Percentiles rank a stretch among this genome's conserved stretches.
phyloP scores from a whole-genome alignment of 371 early-diverging fungal species.

The Haplosporangium sp. region DNA sequence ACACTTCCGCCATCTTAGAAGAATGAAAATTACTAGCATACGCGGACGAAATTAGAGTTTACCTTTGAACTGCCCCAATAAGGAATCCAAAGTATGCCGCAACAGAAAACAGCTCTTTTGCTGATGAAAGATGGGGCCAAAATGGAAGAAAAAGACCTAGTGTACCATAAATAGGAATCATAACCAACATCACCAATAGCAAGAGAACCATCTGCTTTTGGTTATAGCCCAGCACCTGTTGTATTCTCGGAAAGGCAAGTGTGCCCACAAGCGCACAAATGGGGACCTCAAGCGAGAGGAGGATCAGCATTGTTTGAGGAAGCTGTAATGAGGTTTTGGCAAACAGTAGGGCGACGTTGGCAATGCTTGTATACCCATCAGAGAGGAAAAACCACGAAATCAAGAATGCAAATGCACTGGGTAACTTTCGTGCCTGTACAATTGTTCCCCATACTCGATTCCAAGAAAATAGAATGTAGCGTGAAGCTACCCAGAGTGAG shows the following conservation, averaged over 20 bases:
- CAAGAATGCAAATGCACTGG: conserved; percentile 50
- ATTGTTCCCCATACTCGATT: conserved; percentile 45
- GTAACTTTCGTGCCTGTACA: conserved; percentile 46
- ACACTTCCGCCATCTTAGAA: too few relatives aligned
- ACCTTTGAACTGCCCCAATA: conserved; percentile 50
- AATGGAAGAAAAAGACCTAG: conserved; percentile 44
- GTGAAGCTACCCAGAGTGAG: conserved; percentile 28
- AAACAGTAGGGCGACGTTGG: conserved; percentile 53
- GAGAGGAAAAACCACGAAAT: conserved; percentile 52
- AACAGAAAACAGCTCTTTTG: conserved; percentile 35
- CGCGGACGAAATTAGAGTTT: conserved; percentile 15
- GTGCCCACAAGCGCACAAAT: conserved; percentile 53
- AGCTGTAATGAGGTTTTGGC: conserved; percentile 41
- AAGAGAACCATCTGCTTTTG: conserved; percentile 53
- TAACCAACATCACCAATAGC: conserved; percentile 32
- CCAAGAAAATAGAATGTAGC: conserved; percentile 51
- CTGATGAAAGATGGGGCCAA: conserved; percentile 36
- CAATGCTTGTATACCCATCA: conserved; percentile 54
- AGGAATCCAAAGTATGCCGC: conserved; percentile 48
- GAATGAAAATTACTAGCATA: too few relatives aligned
- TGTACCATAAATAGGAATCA: conserved; percentile 47
- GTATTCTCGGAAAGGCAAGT: conserved; percentile 40
- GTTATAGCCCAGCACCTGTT: conserved; percentile 16
- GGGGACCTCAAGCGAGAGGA: conserved; percentile 49
- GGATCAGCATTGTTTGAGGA: conserved; percentile 35